A percentile compares a stretch with the other conserved stretches of the same genome.
These are phyloP conservation scores for Nosema muscidifuracis DNA, from an alignment of 371 early-diverging fungal species.

Conservation along the genomic window DNA sequence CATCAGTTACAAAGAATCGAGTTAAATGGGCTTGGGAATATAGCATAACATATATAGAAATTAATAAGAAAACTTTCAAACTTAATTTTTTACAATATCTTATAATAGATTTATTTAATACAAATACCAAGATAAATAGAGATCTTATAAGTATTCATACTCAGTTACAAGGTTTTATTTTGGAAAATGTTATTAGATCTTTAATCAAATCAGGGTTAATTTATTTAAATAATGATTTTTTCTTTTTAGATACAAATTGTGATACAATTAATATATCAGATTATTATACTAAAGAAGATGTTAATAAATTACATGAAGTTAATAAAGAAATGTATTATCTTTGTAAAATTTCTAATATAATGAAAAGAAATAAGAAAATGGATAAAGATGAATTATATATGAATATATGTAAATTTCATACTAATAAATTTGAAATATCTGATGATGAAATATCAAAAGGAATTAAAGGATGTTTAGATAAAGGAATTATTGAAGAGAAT, in stretches of 20 bases:
- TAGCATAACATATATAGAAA: constrained; percentile 2
- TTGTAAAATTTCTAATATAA: constrained; percentile 13
- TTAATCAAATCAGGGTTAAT: not conserved
- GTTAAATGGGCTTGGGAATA: constrained; percentile 23
- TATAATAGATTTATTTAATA: constrained; percentile 22
- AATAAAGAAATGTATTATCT: constrained; percentile 24
- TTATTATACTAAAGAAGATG: constrained; percentile 18
- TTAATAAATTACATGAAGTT: constrained; percentile 12
- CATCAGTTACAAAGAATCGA: not conserved
- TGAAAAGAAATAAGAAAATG: constrained; percentile 31
- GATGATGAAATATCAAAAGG: constrained; percentile 1
- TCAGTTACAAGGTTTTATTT: not conserved
- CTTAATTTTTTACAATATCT: not conserved
- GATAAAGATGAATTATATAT: not conserved
- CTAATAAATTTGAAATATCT: constrained; percentile 10
- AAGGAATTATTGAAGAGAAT: constrained; percentile 36
- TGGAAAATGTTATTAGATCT: not conserved
- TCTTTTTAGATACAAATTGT: not conserved
- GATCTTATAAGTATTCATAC: not conserved
- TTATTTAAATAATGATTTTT: not conserved
- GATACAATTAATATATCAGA: not conserved
- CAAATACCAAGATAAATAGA: not conserved
- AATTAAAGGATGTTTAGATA: constrained; percentile 17
- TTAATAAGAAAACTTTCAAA: not conserved
- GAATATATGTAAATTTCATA: not conserved